These are phyloP conservation scores for Salvia rosmarinus DNA, from an alignment of 257 asterid species.

Conservation along the genomic window DNA sequence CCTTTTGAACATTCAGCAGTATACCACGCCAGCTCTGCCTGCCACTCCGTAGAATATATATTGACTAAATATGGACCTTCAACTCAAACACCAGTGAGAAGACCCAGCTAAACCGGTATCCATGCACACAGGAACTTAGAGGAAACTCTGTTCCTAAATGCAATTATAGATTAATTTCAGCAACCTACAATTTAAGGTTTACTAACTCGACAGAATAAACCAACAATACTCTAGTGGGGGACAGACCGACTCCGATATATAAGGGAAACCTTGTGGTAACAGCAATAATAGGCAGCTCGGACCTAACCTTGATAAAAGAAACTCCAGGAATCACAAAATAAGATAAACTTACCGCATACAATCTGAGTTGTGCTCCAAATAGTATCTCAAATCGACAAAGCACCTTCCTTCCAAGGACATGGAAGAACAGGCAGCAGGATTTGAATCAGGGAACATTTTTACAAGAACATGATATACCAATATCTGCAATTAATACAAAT, in stretches of 20 bases:
- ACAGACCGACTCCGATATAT: not conserved
- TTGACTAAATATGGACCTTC: not conserved
- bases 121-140: not conserved
- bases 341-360: conserved; percentile 62
- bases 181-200: conserved; percentile 5
- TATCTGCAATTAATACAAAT: conserved; percentile 47
- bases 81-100: not conserved
- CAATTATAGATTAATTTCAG: not conserved
- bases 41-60: not conserved
- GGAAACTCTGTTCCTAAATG: not conserved
- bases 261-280: conserved; percentile 9
- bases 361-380: conserved; percentile 75
- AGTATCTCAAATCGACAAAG: conserved; percentile 68
- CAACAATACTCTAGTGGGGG: not conserved
- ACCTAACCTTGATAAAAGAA: not conserved
- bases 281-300: conserved; percentile 1
- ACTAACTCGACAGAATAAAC: not conserved
- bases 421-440: conserved; percentile 41
- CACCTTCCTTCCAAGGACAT: conserved; percentile 79
- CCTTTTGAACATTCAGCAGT: too few species aligned
- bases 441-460: conserved; percentile 51
- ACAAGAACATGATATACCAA: conserved; percentile 78
- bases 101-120: not conserved
- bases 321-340: not conserved
- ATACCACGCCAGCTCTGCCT: not conserved